Evolutionary conservation across 768 basidiomycete genomes (phyloP), one percentile per base, ranked within the genome.

Genomic region (Xerocomellus chrysenteron): DNA sequence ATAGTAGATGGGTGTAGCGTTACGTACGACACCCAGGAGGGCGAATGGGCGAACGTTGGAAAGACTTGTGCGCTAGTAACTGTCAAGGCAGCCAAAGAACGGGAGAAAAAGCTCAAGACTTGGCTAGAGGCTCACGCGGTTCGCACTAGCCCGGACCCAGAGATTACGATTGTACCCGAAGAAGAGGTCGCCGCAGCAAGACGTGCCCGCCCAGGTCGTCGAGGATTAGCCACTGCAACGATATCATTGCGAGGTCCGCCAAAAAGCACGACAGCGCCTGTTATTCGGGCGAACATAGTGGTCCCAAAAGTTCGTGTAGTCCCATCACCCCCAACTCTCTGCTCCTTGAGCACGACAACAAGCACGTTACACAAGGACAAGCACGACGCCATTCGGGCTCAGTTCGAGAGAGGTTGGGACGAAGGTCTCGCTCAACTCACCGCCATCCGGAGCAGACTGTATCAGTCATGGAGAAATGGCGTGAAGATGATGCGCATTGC

Each of bases 1-100:
- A 75, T 94, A 21, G 66, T 93, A 19, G 93, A 96, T 62, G 78
- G 75, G 6, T 90, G 89, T 63, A 70, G 76, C 3, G 65, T 85
- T 12, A 73, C 86, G 48, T 77, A 82, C 3, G 82, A 83, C 3
- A 65, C 68, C 19, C 78, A 80, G 16, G 75, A 76, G 16, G 80
- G 80, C 33, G 77, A 86, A 57, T 90, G 88, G 82, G 70, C 69
- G 8, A 78, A 79, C 5, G 62, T 94, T 3, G 90, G 88, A 0
- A 81, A 81, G 58, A 64, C 78, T 0, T 82, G 85, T 61, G 88
- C 86, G 1, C 72, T 86, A 10, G 79, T 79, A 2, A 87, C 88
- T 0, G 75, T 86, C 41, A 78, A 76, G 50, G 77, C 82, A 40
- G 83, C 86, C 1, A 83, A 79, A 61, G 86, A 86, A 57, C 75